phyloP scores from a whole-genome alignment of 768 basidiomycete genomes.

The Pholiota microspora region DNA sequence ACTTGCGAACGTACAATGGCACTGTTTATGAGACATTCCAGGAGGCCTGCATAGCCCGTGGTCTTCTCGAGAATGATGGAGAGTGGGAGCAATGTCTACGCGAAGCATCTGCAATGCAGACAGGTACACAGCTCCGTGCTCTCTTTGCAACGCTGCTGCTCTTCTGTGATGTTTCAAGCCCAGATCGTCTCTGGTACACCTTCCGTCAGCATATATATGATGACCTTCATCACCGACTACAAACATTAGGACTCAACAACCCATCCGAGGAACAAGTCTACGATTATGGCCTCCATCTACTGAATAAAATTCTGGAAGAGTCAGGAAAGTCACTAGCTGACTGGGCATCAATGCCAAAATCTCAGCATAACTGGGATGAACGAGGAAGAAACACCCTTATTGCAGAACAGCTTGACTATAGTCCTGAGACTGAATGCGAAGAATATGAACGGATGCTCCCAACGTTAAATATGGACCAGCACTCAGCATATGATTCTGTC shows the following conservation, averaged over 20 bases:
- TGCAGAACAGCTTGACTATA: slow-evolving; percentile 30
- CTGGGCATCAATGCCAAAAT: slow-evolving; percentile 31
- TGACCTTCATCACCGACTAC: slow-evolving; percentile 29
- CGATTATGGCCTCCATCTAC: slow-evolving; percentile 39
- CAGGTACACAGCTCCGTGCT: slow-evolving; percentile 29
- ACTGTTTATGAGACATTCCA: slow-evolving; percentile 27
- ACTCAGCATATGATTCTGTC: slow-evolving; percentile 24
- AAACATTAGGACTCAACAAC: slow-evolving; percentile 3
- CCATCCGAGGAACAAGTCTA: slow-evolving; percentile 30
- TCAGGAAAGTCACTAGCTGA: slow-evolving; percentile 21
- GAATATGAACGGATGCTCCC: neutral
- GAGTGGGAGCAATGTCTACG: slow-evolving; percentile 38
- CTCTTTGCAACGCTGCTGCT: slow-evolving; percentile 40
- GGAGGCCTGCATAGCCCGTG: slow-evolving; percentile 34
- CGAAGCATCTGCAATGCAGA: slow-evolving; percentile 36
- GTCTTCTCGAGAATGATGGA: slow-evolving; percentile 37
- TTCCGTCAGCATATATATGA: slow-evolving; percentile 38
- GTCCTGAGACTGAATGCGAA: slow-evolving; percentile 1
- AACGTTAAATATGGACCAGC: slow-evolving; percentile 27
- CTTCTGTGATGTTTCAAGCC: slow-evolving; percentile 25
- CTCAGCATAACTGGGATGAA: slow-evolving; percentile 24
- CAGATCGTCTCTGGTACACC: slow-evolving; percentile 36
- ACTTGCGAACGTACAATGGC: slow-evolving; percentile 18
- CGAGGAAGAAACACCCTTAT: slow-evolving; percentile 25
- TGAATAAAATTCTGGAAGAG: slow-evolving; percentile 25